These are phyloP conservation scores for Fusarium sp. DNA, from an alignment of 2,329 filamentous ascomycete species.

Conservation along the genomic window DNA sequence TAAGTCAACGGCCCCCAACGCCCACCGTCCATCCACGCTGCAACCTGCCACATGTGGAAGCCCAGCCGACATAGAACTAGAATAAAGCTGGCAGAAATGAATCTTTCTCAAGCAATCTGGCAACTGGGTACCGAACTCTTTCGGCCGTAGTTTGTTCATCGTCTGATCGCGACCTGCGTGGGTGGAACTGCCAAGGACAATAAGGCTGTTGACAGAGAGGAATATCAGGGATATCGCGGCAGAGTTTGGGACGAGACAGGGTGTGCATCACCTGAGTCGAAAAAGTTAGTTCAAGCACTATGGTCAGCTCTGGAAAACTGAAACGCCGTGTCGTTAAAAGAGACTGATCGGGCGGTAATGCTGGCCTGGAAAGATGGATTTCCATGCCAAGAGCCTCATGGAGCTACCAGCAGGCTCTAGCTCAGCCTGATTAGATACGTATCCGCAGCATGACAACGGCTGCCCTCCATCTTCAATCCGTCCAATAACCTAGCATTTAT, in stretches of 20 bases:
- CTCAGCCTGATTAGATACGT: neutral
- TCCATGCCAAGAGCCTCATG: neutral
- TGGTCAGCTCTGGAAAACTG: neutral
- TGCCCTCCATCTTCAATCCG: neutral
- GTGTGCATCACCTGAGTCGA: neutral
- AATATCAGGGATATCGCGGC: neutral
- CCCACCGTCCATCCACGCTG: neutral
- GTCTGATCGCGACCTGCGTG: neutral
- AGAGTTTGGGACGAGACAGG: neutral
- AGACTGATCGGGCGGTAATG: neutral
- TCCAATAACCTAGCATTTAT: too few species aligned
- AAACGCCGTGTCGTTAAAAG: neutral
- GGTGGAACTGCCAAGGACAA: neutral
- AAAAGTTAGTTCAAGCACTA: neutral
- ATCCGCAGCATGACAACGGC: neutral
- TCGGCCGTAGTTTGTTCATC: neutral
- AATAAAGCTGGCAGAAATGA: neutral
- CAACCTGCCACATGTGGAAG: neutral
- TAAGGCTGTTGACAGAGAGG: neutral
- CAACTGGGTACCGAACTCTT: neutral
- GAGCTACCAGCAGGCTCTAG: neutral
- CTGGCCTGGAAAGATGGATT: neutral
- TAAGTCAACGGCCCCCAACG: neutral
- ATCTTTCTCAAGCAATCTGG: neutral
- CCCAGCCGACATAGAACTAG: neutral